phyloP scores from a whole-genome alignment of 1,284 basidiomycete species.

The Acaromyces ingoldii region DNA sequence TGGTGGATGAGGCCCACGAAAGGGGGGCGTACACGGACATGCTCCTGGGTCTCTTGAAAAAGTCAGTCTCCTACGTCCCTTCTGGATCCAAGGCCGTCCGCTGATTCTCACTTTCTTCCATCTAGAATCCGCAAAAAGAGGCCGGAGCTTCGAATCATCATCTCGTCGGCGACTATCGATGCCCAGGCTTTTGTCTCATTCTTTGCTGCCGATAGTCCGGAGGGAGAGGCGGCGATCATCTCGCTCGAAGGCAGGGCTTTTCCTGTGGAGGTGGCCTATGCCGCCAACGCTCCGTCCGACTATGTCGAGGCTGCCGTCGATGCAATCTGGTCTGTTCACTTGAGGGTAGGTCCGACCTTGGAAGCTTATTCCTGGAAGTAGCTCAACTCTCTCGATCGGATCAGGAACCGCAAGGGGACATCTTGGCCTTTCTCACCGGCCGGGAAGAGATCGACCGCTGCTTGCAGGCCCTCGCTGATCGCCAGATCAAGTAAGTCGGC shows the following conservation, averaged over 20 bases:
- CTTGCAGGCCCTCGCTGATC: slow-evolving; percentile 73
- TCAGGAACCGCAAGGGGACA: slow-evolving; percentile 55
- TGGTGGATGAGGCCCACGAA: slow-evolving; percentile 55
- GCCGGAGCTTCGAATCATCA: slow-evolving; percentile 77
- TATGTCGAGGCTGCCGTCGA: slow-evolving; percentile 50
- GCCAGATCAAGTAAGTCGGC: slow-evolving; percentile 64
- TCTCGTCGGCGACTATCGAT: slow-evolving; percentile 93
- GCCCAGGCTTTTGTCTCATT: slow-evolving; percentile 81
- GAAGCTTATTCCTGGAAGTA: slow-evolving; percentile 8
- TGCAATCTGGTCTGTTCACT: slow-evolving; percentile 53
- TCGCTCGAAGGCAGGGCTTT: slow-evolving; percentile 51
- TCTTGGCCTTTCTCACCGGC: slow-evolving; percentile 53
- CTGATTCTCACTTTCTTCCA: not conserved
- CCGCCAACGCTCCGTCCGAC: slow-evolving; percentile 47
- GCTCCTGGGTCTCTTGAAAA: slow-evolving; percentile 53
- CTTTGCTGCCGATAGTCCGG: slow-evolving; percentile 57
- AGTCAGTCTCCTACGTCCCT: slow-evolving; percentile 48
- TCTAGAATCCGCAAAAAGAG: slow-evolving; percentile 71
- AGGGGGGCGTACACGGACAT: slow-evolving; percentile 52
- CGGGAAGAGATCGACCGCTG: slow-evolving; percentile 63
- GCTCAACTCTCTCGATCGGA: not conserved
- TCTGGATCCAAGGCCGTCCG: not conserved
- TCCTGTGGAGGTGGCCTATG: slow-evolving; percentile 53
- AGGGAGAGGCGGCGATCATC: slow-evolving; percentile 43
- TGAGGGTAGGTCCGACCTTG: slow-evolving; percentile 58